A percentile compares a stretch with the other conserved stretches of the same genome.
These are phyloP conservation scores for Chaetomidium leptoderma DNA, from an alignment of 495 filamentous ascomycete genomes.

Conservation along the genomic window DNA sequence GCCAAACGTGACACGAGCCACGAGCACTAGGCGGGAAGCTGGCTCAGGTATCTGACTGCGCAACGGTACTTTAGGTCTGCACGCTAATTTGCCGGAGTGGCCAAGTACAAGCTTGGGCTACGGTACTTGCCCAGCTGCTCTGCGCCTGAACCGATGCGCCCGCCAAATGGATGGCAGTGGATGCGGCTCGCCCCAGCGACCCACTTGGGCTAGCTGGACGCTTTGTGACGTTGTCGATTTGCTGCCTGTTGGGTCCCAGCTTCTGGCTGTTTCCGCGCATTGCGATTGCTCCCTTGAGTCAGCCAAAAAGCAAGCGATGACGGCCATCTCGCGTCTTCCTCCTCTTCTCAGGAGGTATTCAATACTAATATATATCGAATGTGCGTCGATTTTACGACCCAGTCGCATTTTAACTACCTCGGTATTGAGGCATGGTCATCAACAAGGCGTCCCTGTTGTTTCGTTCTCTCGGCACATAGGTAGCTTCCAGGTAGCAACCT, in stretches of 20 bases:
- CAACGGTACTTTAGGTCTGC: conserved; percentile 8
- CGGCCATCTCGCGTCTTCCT: no score
- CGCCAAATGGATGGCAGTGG: background rate
- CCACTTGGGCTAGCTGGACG: conserved; percentile 20
- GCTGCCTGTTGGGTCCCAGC: conserved; percentile 28
- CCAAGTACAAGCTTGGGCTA: conserved; percentile 13
- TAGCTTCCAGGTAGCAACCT: no score
- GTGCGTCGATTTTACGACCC: no score
- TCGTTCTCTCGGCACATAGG: no score
- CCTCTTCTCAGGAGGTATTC: background rate
- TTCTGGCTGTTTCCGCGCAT: conserved; percentile 2
- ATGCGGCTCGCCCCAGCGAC: conserved; percentile 15
- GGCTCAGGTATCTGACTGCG: conserved; percentile 16
- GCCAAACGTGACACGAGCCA: conserved; percentile 34
- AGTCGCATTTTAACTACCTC: no score
- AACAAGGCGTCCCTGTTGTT: no score
- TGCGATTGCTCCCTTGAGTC: background rate
- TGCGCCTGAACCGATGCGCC: conserved; percentile 18
- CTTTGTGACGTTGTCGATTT: conserved; percentile 38
- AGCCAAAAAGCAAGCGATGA: background rate
- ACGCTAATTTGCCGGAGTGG: background rate
- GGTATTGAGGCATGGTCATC: no score
- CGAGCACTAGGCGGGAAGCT: conserved; percentile 22
- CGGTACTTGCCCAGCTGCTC: conserved; percentile 2
- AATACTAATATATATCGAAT: no score